These are phyloP conservation scores for Phytophthora melonis DNA, from an alignment of 352 stramenopile species.

Conservation along the genomic window DNA sequence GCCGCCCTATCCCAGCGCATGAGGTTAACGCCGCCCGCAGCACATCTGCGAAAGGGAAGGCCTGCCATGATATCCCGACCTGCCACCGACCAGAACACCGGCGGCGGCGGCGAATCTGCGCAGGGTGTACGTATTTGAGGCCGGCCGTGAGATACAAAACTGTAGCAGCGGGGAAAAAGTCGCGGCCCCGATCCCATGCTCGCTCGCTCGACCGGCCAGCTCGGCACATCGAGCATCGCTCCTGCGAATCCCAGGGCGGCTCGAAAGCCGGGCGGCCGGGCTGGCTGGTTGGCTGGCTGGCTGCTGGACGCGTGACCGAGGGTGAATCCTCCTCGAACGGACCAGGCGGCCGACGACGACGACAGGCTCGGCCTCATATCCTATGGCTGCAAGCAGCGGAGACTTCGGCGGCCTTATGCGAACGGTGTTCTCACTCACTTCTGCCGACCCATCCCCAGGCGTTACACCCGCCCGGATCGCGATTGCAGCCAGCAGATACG, in stretches of 20 bases:
- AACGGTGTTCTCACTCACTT: conserved; percentile 1
- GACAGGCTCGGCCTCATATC: not conserved
- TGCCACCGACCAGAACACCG: conserved; percentile 10
- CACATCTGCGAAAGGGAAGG: conserved; percentile 20
- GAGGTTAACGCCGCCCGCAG: not conserved
- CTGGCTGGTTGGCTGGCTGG: no score
- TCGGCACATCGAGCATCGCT: conserved; percentile 3
- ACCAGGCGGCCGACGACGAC: no score
- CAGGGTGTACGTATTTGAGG: not conserved
- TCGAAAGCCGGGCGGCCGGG: not conserved
- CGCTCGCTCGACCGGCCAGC: not conserved
- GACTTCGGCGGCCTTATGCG: conserved; percentile 4
- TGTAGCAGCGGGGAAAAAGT: not conserved
- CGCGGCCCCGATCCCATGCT: not conserved
- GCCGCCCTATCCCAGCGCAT: conserved; percentile 16
- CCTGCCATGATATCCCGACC: no score
- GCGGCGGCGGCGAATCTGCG: not conserved
- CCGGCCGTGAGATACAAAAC: no score
- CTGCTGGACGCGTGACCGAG: no score
- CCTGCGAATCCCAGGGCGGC: not conserved
- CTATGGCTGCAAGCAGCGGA: not conserved
- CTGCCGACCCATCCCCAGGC: not conserved
- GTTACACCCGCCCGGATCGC: not conserved
- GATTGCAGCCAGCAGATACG: not conserved
- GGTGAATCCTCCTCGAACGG: no score